Percentiles rank a stretch among this genome's conserved stretches.
Evolutionary conservation across 768 basidiomycete genomes (phyloP).

Genomic region (Phaeolepiota aurea): DNA sequence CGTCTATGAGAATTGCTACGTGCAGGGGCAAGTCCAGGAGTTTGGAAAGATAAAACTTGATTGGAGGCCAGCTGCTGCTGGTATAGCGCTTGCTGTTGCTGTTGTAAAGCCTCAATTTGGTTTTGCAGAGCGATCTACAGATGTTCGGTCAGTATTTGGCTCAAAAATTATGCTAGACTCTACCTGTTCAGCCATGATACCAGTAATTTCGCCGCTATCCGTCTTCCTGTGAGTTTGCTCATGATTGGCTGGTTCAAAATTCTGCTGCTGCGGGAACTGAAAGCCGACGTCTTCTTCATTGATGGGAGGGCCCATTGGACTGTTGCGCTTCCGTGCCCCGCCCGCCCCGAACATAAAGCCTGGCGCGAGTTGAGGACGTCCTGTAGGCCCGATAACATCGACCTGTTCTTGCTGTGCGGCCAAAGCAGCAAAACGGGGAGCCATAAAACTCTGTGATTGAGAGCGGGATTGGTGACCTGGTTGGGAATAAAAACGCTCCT

Average conservation of each 20-base stretch:
- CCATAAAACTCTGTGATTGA: slow-evolving; percentile 78
- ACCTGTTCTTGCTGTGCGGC: slow-evolving; percentile 66
- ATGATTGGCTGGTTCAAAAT: slow-evolving; percentile 17
- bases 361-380: slow-evolving; percentile 87
- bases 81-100: slow-evolving; percentile 85
- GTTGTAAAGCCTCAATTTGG: slow-evolving; percentile 85
- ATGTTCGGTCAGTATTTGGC: neutral
- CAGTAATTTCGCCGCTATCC: slow-evolving; percentile 71
- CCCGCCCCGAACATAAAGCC: slow-evolving; percentile 83
- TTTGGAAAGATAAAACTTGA: slow-evolving; percentile 74
- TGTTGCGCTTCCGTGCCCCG: slow-evolving; percentile 41
- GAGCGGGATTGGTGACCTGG: slow-evolving; percentile 61
- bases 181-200: slow-evolving; percentile 97
- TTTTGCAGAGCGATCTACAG: slow-evolving; percentile 77
- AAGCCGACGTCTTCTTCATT: slow-evolving; percentile 77
- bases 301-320: slow-evolving; percentile 62
- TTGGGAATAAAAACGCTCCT: slow-evolving; percentile 43
- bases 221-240: slow-evolving; percentile 43
- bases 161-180: slow-evolving; percentile 7
- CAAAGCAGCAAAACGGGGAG: slow-evolving; percentile 81
- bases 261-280: slow-evolving; percentile 69
- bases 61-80: slow-evolving; percentile 88
- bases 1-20: slow-evolving; percentile 60
- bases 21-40: slow-evolving; percentile 61
- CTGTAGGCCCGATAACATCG: slow-evolving; percentile 59